These are phyloP conservation scores for Yamadazyma dushanensis DNA, from an alignment of 1,139 yeast genomes.

Conservation along the genomic window DNA sequence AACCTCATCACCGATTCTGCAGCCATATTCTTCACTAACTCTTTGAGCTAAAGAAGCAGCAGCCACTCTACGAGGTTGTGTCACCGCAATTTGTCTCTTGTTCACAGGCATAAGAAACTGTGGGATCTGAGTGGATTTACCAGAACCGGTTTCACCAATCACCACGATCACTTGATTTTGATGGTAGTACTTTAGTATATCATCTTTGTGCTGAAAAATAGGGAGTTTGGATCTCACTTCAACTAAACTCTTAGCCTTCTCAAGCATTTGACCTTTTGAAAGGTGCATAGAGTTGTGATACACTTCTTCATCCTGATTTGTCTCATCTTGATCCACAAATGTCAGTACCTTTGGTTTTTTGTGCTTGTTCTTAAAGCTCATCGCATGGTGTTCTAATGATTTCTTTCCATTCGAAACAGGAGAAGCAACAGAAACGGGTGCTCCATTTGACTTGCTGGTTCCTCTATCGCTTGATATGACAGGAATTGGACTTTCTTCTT, in stretches of 20 bases:
- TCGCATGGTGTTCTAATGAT: too few species aligned
- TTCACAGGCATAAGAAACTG: constrained; percentile 68
- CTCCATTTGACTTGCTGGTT: too few species aligned
- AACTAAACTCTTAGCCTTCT: constrained; percentile 49
- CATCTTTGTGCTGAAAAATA: constrained; percentile 68
- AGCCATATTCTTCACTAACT: constrained; percentile 87
- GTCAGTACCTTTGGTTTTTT: constrained; percentile 1
- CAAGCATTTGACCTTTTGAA: constrained; percentile 24
- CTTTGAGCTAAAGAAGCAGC: constrained; percentile 93
- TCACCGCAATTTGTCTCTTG: constrained; percentile 72
- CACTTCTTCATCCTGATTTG: constrained; percentile 18
- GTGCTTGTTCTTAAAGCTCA: not conserved
- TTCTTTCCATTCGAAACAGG: too few species aligned
- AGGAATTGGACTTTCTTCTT: not conserved
- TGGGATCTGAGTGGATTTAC: constrained; percentile 97
- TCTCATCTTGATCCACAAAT: constrained; percentile 1
- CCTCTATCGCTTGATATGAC: not conserved
- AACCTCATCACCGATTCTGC: constrained; percentile 74
- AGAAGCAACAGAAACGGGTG: too few species aligned
- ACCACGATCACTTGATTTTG: constrained; percentile 70
- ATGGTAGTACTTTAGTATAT: constrained; percentile 56
- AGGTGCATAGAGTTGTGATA: constrained; percentile 13
- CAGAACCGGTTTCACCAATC: constrained; percentile 97
- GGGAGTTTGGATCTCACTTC: constrained; percentile 64
- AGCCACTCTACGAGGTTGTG: constrained; percentile 98